Evolutionary conservation across 2,329 filamentous ascomycete genomes (phyloP).

Genomic region (Penicillium sp.): DNA sequence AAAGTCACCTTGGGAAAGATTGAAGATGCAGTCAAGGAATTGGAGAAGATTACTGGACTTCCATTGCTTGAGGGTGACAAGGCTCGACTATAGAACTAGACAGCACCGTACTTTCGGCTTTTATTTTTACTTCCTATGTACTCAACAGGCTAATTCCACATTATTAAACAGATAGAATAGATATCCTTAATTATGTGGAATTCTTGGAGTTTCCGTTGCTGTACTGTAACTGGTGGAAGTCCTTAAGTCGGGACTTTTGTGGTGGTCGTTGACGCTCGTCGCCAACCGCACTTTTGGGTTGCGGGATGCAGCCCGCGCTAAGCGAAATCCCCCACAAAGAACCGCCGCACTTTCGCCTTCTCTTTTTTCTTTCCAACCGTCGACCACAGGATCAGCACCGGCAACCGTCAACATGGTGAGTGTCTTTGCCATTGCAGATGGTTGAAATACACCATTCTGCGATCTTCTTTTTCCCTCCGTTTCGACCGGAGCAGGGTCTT

Average conservation of each 20-base stretch:
- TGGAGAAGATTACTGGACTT: slow-evolving; percentile 75
- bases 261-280: slow-evolving; percentile 31
- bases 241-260: background rate
- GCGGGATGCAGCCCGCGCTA: slow-evolving; percentile 41
- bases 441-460: slow-evolving; percentile 23
- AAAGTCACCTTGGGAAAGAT: slow-evolving; percentile 80
- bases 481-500: slow-evolving; percentile 61
- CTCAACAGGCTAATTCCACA: background rate
- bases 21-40: slow-evolving; percentile 76
- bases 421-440: slow-evolving; percentile 29
- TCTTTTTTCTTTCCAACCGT: slow-evolving; percentile 36
- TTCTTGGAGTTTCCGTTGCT: no score
- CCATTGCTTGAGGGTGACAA: slow-evolving; percentile 39
- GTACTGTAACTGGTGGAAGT: background rate
- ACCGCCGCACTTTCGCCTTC: slow-evolving; percentile 31
- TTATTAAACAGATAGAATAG: background rate
- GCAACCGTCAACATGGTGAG: slow-evolving; percentile 49
- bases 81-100: slow-evolving; percentile 32
- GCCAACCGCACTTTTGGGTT: slow-evolving; percentile 38
- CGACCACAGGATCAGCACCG: slow-evolving; percentile 33
- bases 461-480: slow-evolving; percentile 18
- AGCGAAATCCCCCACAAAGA: slow-evolving; percentile 47
- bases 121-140: background rate
- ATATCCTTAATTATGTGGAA: background rate
- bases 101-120: background rate